Evolutionary conservation across 2,329 filamentous ascomycete species (phyloP), one percentile per base, ranked within the genome.

Genomic region (Fusarium goolgardi): DNA sequence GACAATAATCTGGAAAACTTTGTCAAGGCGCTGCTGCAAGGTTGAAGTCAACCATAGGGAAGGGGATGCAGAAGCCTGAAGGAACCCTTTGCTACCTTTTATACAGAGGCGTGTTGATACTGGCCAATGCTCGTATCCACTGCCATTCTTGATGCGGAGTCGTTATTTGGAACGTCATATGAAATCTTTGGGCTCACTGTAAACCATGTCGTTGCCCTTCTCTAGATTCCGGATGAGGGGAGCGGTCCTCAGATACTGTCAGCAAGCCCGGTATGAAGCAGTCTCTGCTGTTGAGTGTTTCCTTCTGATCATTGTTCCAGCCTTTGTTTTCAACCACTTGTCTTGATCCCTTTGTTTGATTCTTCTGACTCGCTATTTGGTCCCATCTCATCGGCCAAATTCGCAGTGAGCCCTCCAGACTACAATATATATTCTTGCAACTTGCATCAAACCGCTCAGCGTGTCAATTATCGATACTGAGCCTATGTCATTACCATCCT

Each of bases 321-420:
- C n/a, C 12, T 10, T 31, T n/a, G n/a, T 3, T 8, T 18, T 29
- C 10, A 13, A 16, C 21, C 20, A 13, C 18, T 37, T 29, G 16
- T 23, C 25, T 49, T 59, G 32, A n/a, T 54, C 5, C 52, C 39
- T 68, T 68, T 47, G 60, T 68, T 68, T 68, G 65, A 68, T 68
- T 68, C 65, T 68, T 68, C 43, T 65, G 55, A 23, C 43, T 46
- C 27, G 18, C 37, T 34, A 41, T 29, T 45, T 25, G 31, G 27
- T 29, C 65, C 27, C 31, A 32, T n/a, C 16, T 35, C 20, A 8
- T 35, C 39, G 44, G 21, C 44, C 52, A 53, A 68, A 66, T 40
- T 69, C 40, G 20, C 32, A 62, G n/a, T 8, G 37, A 45, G n/a
- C 23, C 35, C 47, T 41, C 37, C 27, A 43, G 20, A 35, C 34